Conservation (phyloP, 2,329 filamentous ascomycete genomes). For the Fusarium poae region DNA sequence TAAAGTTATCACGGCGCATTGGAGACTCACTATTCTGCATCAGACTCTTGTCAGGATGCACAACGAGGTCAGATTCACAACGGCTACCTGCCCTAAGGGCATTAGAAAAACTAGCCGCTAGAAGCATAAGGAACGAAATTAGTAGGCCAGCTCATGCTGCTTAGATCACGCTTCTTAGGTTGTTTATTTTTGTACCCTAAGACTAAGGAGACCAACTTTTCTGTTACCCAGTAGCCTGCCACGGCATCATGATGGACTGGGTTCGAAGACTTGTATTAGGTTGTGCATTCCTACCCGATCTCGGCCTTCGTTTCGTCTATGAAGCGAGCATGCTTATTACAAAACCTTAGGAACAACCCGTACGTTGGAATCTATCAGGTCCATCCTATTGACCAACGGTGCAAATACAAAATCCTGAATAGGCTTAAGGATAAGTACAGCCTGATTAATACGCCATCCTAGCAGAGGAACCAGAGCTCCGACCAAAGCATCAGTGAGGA, state of each 20-base stretch:
- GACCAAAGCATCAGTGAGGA: slow-evolving; percentile 54
- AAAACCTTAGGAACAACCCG: slow-evolving; percentile 38
- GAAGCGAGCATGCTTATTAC: neutral
- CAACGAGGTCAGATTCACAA: neutral
- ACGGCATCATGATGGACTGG: neutral
- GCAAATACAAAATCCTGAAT: slow-evolving; percentile 50
- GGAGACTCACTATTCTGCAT: neutral
- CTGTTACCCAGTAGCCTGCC: too few species aligned
- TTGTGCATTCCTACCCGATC: neutral
- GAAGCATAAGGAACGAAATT: too few species aligned
- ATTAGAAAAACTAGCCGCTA: too few species aligned
- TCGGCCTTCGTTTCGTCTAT: too few species aligned
- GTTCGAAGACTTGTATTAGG: neutral
- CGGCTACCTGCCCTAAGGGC: neutral
- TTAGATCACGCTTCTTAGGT: too few species aligned
- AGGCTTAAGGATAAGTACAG: slow-evolving; percentile 47
- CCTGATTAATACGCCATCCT: slow-evolving; percentile 52
- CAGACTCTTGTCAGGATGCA: neutral
- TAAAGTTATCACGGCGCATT: neutral
- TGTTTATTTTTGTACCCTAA: too few species aligned
- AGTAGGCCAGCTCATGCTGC: too few species aligned
- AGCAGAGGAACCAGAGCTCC: slow-evolving; percentile 53
- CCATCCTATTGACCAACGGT: slow-evolving; percentile 43
- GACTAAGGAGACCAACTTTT: too few species aligned
- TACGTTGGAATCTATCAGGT: slow-evolving; percentile 38